Base-by-base conservation (phyloP, 2,329 filamentous ascomycete genomes). In the Clarireedia paspali region DNA sequence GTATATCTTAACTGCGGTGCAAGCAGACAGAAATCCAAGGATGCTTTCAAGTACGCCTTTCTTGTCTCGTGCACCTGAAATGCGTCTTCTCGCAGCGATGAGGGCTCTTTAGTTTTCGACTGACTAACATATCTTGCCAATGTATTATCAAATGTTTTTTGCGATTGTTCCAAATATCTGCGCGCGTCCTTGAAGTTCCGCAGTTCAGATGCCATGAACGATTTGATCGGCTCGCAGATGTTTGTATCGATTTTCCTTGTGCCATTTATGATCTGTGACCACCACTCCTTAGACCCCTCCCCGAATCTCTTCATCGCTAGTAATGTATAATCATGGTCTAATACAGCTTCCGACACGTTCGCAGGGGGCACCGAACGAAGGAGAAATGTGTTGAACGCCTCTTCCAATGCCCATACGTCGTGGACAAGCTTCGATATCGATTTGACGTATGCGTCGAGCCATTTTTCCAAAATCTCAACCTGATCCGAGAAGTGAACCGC, bases 281-380 rank as follows among this genome's bases (percentile, higher is more conserved):
- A 96, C 76, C 90, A 91, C 68, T 96, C 91, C 65, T 86, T 85
- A 54, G 90, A 86, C 5, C 89, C 89, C 62, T 99, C 92, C 17
- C 86, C 87, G 68, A 91, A 88, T 56, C 88, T 82, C 71, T 88
- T 89, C 70, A 97, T 81, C 15, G 91, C 91, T 59, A 96, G 77
- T 48, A 95, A 77, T 0, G 91, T 94, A 71, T 97, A 97, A 73
- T 99, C 94, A 73, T 95, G 91, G 69, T 99, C 94, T 67, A 99
- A 78, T 53, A 92, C 81, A 53, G 88, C 87, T 71, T 96, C 91
- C 58, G 88, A 89, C 55, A 91, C 78, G 55, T 84, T 81, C 23
- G 81, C 71, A 4, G 88, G 85, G 26, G 89, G 89, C n/a, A 85
- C 80, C 30, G 89, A 85, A 62, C 88, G 85, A 58, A 83, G 75